phyloP scores from a whole-genome alignment of 139 green algal species.

The Mesotaenium endlicherianum region DNA sequence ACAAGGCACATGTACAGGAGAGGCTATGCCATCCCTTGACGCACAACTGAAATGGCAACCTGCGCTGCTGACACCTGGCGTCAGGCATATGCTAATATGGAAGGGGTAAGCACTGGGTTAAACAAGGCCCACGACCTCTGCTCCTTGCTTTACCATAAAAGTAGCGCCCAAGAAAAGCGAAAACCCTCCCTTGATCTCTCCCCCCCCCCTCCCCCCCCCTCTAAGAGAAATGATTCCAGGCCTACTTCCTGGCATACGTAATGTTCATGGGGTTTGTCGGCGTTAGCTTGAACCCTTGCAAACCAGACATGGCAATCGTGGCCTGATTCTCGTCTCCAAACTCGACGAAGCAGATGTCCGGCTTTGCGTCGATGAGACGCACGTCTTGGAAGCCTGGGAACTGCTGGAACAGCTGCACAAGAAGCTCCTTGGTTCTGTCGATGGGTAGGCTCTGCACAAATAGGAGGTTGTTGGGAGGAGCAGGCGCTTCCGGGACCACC shows the following conservation, averaged over 20 bases:
- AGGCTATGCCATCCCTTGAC: too few relatives aligned
- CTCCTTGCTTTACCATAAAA: too few relatives aligned
- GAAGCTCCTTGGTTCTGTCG: slow-evolving; percentile 79
- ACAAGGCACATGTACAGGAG: too few relatives aligned
- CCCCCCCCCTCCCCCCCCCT: too few relatives aligned
- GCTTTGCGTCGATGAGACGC: slow-evolving; percentile 86
- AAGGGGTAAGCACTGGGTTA: too few relatives aligned
- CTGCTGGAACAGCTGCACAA: slow-evolving; percentile 91
- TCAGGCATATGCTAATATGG: too few relatives aligned
- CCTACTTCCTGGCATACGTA: slow-evolving; percentile 86
- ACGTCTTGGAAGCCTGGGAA: slow-evolving; percentile 86
- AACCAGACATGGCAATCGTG: slow-evolving; percentile 70
- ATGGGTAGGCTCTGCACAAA: slow-evolving; percentile 92
- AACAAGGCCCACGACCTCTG: too few relatives aligned
- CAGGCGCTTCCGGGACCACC: slow-evolving; percentile 34
- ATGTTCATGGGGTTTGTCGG: slow-evolving; percentile 82
- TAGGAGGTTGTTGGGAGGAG: slow-evolving; percentile 86
- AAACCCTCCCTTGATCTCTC: too few relatives aligned
- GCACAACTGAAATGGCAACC: too few relatives aligned
- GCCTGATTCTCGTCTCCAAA: slow-evolving; percentile 79
- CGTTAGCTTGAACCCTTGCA: slow-evolving; percentile 94
- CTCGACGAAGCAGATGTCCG: slow-evolving; percentile 96
- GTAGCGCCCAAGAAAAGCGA: too few relatives aligned
- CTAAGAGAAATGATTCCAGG: too few relatives aligned
- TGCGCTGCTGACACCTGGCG: too few relatives aligned